A percentile compares a stretch with the other conserved stretches of the same genome.
Conservation (phyloP, 768 basidiomycete species). For the Podaxis sp. region DNA sequence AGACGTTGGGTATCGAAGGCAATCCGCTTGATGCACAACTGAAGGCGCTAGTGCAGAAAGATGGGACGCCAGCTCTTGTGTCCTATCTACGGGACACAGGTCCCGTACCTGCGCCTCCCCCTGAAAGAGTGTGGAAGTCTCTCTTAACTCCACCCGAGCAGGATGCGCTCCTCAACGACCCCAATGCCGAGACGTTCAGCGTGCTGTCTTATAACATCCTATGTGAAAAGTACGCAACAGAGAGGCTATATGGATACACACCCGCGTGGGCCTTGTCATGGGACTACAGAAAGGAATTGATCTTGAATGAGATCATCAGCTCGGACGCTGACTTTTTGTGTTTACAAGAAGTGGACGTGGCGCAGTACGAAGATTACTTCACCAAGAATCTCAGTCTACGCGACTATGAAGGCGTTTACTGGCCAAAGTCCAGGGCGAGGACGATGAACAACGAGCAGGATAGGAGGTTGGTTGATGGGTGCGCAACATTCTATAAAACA, state of each 20-base stretch:
- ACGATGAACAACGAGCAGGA: constrained; percentile 83
- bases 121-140: constrained; percentile 74
- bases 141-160: constrained; percentile 58
- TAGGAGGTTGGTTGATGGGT: constrained; percentile 88
- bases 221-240: constrained; percentile 87
- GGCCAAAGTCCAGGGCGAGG: constrained; percentile 90
- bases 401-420: constrained; percentile 90
- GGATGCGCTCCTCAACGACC: constrained; percentile 58
- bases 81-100: constrained; percentile 92
- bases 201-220: constrained; percentile 93
- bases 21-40: constrained; percentile 84
- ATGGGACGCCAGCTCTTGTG: constrained; percentile 89
- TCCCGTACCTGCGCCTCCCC: constrained; percentile 77
- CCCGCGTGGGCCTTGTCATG: constrained; percentile 96
- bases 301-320: constrained; percentile 79
- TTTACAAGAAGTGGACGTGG: constrained; percentile 92
- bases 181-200: constrained; percentile 72
- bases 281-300: constrained; percentile 89
- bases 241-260: constrained; percentile 91
- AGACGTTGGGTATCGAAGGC: constrained; percentile 94
- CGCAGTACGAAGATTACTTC: constrained; percentile 92
- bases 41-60: constrained; percentile 85
- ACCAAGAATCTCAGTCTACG: constrained; percentile 63
- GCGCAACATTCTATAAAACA: constrained; percentile 93
- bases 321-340: constrained; percentile 89